Base-by-base conservation (phyloP, 352 stramenopile genomes). In the Phytophthora meadii region DNA sequence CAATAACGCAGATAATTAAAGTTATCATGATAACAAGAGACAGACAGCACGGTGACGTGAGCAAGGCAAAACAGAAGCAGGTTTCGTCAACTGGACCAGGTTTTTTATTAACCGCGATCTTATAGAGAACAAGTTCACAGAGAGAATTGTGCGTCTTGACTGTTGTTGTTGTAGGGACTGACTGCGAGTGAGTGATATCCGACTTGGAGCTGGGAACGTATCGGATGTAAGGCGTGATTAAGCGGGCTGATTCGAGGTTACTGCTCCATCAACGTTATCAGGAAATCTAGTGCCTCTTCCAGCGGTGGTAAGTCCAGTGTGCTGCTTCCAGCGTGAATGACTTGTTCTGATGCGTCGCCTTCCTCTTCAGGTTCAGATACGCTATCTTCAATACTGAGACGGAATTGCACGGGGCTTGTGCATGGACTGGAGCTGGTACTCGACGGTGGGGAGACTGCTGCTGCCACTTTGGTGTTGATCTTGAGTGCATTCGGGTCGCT, bases 271-370 rank as follows among this genome's bases (percentile, higher is more conserved):
- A 77, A 57, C 11, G 50, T 65, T 39, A 87, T 87, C n/a, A 84
- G 72, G 41, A 87, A 87, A 49, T 87, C 75, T 25, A 87, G 74
- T 14, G 75, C 78, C 40, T 87, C 77, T 54, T 81, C 77, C n/a
- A 84, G 53, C 15, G 72, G 69, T 14, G 77, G 77, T 30, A 72
- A 57, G 17, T 72, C 58, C 34, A 77, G 50, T 49, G 49, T 48
- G 24, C 45, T 54, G 40, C 30, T 36, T 1, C 30, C 30, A 14
- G 37, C n/a, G 15, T 19, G 12, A 36, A 28, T 54, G 32, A n/a
- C 32, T 30, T 59, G 47, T 36, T 60, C 19, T 50, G 36, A 52
- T 51, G 53, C 30, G 7, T 69, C 56, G 3, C 61, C 14, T n/a
- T 70, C 57, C 4, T 57, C 52, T 9, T 67, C 61, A 3, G 54